Evolutionary conservation across 208 protist species (phyloP), one percentile per base, ranked within the genome.

Genomic region (Lotmaria passim): DNA sequence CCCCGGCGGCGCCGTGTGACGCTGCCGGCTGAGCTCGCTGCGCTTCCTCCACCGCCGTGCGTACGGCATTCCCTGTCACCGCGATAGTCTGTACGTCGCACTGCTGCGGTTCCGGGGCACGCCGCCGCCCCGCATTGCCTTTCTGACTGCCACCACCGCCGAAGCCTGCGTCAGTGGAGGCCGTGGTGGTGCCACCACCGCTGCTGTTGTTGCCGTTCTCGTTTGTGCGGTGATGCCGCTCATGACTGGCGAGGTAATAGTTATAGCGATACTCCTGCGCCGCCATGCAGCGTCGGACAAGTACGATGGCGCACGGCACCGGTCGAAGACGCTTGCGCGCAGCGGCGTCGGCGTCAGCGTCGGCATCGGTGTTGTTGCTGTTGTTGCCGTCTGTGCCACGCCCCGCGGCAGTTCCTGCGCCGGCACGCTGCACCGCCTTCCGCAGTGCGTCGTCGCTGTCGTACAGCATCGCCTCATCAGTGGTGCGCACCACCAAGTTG

Each of bases 291-390:
- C 57, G 67, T 4, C 83, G 74, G 55, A 88, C 71, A 11, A 85
- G 48, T n/a, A 82, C 47, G 19, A 88, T 60, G 26, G 72, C 83
- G n/a, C 75, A 82, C 34, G 79, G 81, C 17, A 86, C 63, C 4
- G 81, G 81, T 2, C 80, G 69, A 14, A 85, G 44, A 17, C 74
- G 63, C 7, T n/a, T 17, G 15, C 7, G 17, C 26, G 34, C 19
- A 19, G 23, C 34, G 23, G 26, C 61, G n/a, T 46, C 47, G 6
- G 33, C 57, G 1, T 6, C 56, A 14, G 28, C 38, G 5, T 17
- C 24, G 26, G 21, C 12, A 24, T 17, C n/a, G 11, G n/a, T 19
- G 12, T 33, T n/a, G n/a, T n/a, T n/a, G n/a, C n/a, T n/a, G n/a
- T n/a, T n/a, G n/a, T n/a, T n/a, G n/a, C n/a, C n/a, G n/a, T n/a